phyloP scores from a whole-genome alignment of 176 grass and related monocot genomes.

The Tuctoria greenei region DNA sequence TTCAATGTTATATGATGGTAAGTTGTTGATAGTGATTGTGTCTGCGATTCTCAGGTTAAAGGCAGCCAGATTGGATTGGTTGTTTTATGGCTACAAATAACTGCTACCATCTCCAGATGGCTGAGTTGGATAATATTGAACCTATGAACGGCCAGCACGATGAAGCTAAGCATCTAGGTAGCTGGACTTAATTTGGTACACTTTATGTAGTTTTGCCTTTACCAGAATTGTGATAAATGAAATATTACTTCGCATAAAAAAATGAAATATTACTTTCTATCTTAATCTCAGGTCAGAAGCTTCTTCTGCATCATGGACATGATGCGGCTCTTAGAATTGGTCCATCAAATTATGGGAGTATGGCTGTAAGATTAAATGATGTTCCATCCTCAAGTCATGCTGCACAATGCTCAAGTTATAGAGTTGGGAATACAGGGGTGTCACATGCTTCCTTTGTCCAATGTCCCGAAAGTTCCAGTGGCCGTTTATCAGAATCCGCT shows the following conservation, averaged over 20 bases:
- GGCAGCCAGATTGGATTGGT: not conserved
- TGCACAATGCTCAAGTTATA: slow-evolving; percentile 2
- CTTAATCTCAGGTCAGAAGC: slow-evolving; percentile 51
- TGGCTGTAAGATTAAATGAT: slow-evolving; percentile 37
- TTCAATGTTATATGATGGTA: not conserved
- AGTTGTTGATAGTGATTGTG: slow-evolving; percentile 27
- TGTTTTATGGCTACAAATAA: slow-evolving; percentile 39
- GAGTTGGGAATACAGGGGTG: slow-evolving; percentile 20
- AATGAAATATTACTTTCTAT: not conserved
- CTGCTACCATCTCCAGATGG: slow-evolving; percentile 12
- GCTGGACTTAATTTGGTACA: not conserved
- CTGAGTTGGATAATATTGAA: slow-evolving; percentile 45
- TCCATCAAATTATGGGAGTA: slow-evolving; percentile 18
- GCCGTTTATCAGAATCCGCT: slow-evolving; percentile 30
- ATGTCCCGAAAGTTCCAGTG: slow-evolving; percentile 30
- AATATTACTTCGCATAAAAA: not conserved
- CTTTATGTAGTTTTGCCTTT: slow-evolving; percentile 10
- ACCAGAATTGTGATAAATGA: slow-evolving; percentile 10
- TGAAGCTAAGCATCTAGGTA: slow-evolving; percentile 45
- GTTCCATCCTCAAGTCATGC: slow-evolving; percentile 37
- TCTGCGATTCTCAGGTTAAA: slow-evolving; percentile 36
- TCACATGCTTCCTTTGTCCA: slow-evolving; percentile 40
- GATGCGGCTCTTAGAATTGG: slow-evolving; percentile 41
- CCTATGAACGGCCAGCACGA: slow-evolving; percentile 27
- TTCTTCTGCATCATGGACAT: slow-evolving; percentile 31